Conservation (phyloP, 805 yeast genomes). For the Spencermartinsiella europaea region DNA sequence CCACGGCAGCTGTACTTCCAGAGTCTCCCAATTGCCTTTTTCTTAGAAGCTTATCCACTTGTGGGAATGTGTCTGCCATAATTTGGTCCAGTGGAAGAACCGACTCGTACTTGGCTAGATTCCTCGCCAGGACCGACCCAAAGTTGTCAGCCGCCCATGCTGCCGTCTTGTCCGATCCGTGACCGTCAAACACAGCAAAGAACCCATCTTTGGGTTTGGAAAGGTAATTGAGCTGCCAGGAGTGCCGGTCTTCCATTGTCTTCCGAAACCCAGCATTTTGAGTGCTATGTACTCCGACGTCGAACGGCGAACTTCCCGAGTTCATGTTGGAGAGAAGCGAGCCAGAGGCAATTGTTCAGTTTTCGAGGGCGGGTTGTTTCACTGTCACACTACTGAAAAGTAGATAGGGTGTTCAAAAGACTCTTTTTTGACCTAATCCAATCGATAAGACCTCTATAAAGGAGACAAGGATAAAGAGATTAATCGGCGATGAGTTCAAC, state of each 20-base stretch:
- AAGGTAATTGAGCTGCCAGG: constrained; percentile 84
- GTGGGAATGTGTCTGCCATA: constrained; percentile 62
- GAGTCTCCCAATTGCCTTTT: constrained; percentile 58
- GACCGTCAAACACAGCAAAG: constrained; percentile 97
- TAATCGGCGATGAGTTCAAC: not conserved
- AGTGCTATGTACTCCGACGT: not conserved
- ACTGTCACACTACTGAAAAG: too few species aligned
- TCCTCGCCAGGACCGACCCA: constrained; percentile 50
- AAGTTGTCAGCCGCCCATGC: constrained; percentile 89
- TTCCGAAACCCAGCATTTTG: not conserved
- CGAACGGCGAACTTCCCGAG: not conserved
- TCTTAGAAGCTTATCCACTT: constrained; percentile 66
- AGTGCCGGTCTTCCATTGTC: constrained; percentile 94
- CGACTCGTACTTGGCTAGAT: constrained; percentile 34
- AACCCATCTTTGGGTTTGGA: constrained; percentile 78
- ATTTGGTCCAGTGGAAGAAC: constrained; percentile 6
- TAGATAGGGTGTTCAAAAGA: too few species aligned
- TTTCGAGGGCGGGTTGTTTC: too few species aligned
- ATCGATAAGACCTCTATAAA: too few species aligned
- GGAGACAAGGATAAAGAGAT: not conserved
- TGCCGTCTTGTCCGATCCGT: constrained; percentile 89
- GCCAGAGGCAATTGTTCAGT: too few species aligned
- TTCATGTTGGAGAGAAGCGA: too few species aligned
- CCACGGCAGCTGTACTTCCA: constrained; percentile 95
- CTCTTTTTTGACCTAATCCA: too few species aligned